Evolutionary conservation across 2,329 filamentous ascomycete genomes (phyloP).

Genomic region (Sarocladiaceae sp.): DNA sequence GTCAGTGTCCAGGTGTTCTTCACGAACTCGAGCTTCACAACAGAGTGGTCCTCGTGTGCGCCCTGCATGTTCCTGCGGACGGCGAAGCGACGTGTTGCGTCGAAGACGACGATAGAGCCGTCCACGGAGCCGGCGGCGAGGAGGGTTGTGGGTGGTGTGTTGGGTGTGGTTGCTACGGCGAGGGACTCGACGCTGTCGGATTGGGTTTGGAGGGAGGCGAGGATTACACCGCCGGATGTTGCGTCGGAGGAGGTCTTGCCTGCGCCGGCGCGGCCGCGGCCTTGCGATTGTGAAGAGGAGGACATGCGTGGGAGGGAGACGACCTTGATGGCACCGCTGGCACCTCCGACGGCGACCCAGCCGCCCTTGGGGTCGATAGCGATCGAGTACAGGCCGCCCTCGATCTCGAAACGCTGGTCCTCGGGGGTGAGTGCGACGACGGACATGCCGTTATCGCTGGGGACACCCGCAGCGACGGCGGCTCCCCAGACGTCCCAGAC

Average conservation of each 20-base stretch:
- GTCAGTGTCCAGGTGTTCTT: slow-evolving; percentile 68
- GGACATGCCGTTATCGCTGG: slow-evolving; percentile 52
- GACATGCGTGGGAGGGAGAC: slow-evolving; percentile 71
- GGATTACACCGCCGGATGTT: slow-evolving; percentile 53
- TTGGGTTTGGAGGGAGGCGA: slow-evolving; percentile 80
- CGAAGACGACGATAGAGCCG: slow-evolving; percentile 79
- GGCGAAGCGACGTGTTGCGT: slow-evolving; percentile 80
- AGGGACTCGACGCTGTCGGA: slow-evolving; percentile 72
- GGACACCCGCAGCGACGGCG: slow-evolving; percentile 55
- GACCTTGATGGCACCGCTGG: slow-evolving; percentile 79
- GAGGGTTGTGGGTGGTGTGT: slow-evolving; percentile 45
- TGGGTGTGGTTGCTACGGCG: slow-evolving; percentile 43
- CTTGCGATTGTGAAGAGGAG: slow-evolving; percentile 18
- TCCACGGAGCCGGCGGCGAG: slow-evolving; percentile 66
- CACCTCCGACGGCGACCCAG: slow-evolving; percentile 82
- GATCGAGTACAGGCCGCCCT: slow-evolving; percentile 86
- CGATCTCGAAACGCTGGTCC: slow-evolving; percentile 88
- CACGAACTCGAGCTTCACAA: slow-evolving; percentile 91
- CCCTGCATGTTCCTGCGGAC: slow-evolving; percentile 77
- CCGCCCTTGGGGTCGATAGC: slow-evolving; percentile 76
- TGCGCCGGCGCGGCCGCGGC: slow-evolving; percentile 20
- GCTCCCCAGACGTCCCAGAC: slow-evolving; percentile 90
- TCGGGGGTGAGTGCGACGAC: slow-evolving; percentile 72
- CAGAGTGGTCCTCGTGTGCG: slow-evolving; percentile 82
- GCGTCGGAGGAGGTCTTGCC: slow-evolving; percentile 32